Evolutionary conservation across 495 filamentous ascomycete species (phyloP).

Genomic region (Penicillium desertorum): DNA sequence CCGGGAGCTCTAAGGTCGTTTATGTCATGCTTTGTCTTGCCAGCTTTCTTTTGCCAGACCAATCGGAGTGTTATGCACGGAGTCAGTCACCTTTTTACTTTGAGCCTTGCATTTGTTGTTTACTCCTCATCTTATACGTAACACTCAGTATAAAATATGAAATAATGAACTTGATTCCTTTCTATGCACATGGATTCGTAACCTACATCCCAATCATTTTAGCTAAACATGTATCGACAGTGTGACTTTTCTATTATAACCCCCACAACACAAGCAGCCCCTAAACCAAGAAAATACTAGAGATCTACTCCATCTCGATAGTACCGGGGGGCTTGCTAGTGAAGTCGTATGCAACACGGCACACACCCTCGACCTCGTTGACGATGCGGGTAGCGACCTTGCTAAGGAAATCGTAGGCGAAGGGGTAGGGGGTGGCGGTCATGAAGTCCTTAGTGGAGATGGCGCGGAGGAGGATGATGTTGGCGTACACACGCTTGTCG

Average conservation of each 20-base stretch:
- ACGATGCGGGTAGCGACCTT: slow-evolving; percentile 70
- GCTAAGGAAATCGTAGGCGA: slow-evolving; percentile 65
- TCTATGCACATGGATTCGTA: slow-evolving; percentile 10
- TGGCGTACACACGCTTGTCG: slow-evolving; percentile 63
- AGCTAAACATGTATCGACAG: slow-evolving; percentile 7
- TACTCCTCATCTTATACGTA: not conserved
- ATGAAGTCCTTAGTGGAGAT: slow-evolving; percentile 80
- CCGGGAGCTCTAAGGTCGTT: not conserved
- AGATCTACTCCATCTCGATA: slow-evolving; percentile 68
- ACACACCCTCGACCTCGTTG: slow-evolving; percentile 77
- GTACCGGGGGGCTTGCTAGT: slow-evolving; percentile 82
- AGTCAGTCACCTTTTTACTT: not conserved
- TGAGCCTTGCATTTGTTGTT: not conserved
- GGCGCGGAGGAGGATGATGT: slow-evolving; percentile 65
- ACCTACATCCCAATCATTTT: slow-evolving; percentile 9
- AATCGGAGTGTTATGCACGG: not conserved
- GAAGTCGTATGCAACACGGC: slow-evolving; percentile 63
- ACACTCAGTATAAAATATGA: not conserved
- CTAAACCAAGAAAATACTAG: not conserved
- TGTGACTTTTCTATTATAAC: slow-evolving; percentile 8
- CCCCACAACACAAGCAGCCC: not conserved
- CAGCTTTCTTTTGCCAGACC: no score
- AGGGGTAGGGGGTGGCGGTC: slow-evolving; percentile 73
- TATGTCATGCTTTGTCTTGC: not conserved
- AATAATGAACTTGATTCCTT: slow-evolving; percentile 5